Base-by-base conservation (phyloP, 192 early-diverging fungal genomes). In the Chytriomyces sp. region DNA sequence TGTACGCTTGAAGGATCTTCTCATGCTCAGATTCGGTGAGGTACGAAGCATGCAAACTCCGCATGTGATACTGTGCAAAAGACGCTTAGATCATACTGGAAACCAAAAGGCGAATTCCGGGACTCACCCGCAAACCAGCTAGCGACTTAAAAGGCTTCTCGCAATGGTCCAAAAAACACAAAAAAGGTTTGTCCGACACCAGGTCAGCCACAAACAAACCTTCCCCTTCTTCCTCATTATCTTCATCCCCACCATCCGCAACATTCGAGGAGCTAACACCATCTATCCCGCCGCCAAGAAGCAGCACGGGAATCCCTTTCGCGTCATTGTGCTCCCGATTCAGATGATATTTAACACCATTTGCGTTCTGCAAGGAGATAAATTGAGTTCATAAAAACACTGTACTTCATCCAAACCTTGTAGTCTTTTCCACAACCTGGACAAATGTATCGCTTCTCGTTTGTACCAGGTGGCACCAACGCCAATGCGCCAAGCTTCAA, bases 341-440 rank as follows among this genome's bases (percentile, higher is more conserved):
- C 62, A 95, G 90, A 77, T 97, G 96, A 77, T 98, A 97, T 78
- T 98, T 98, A 57, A 97, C 87, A 7, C 95, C 95, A 70, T 94
- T 94, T 39, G 94, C 90, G 80, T 98, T 97, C 80, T n/a, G n/a
- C n/a, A n/a, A n/a, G n/a, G n/a, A n/a, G n/a, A n/a, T n/a, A n/a
- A n/a, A n/a, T n/a, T n/a, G n/a, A n/a, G n/a, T n/a, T n/a, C n/a
- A n/a, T n/a, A n/a, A n/a, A n/a, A n/a, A n/a, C n/a, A n/a, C n/a
- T n/a, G n/a, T n/a, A n/a, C n/a, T n/a, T n/a, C n/a, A n/a, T n/a
- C n/a, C n/a, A n/a, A n/a, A n/a, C n/a, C n/a, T 98, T 98, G 83
- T 98, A 98, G 12, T 91, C 88, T 57, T 84, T 68, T 17, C 65
- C 65, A 54, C 65, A 68, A 8, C 32, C 44, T 25, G 65, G 65